Evolutionary conservation across 371 early-diverging fungal species (phyloP), one percentile per base, ranked within the genome.

Genomic region (Mucor racemosus): DNA sequence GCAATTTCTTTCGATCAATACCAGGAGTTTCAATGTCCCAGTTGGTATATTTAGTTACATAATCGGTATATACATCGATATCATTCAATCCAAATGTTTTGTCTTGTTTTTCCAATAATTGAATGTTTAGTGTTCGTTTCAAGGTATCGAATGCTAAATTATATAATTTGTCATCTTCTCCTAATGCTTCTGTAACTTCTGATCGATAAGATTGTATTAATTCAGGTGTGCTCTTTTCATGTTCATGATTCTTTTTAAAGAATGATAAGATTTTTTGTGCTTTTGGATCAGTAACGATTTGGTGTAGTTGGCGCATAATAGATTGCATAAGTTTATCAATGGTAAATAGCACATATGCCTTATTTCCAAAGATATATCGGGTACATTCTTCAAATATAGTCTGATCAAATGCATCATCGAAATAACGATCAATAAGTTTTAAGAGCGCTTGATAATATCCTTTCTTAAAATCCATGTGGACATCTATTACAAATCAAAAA

Each of bases 381-480:
- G 92, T 73, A 46, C 90, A 83, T 60, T 99, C 99, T 71, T 99
- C 99, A 88, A 91, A 99, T 39, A 78, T 81, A 48, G 80, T 76
- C 38, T 84, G 76, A 42, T 99, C 99, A 54, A 98, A 77, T 38
- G 93, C 91, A 44, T 88, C 90, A 62, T 85, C 88, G 72, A 96
- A 76, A 60, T 92, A 88, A 58, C 86, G 86, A 69, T 85, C 84
- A 19, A 95, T 85, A 19, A 92, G 69, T 46, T 87, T 85, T 19
- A 95, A 72, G 21, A 97, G 79, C 19, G 89, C 82, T 46, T 77
- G 64, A 72, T 93, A 96, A 54, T 90, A 91, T 60, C 93, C 91
- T 5, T 60, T 14, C 35, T 66, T 68, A 34, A 68, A 66, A 31
- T 72, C 65, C 65, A 76, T 71, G 17, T 76, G 15, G 13, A 69